Conservation (phyloP, 257 asterid genomes). For the Przewalskia tangutica region DNA sequence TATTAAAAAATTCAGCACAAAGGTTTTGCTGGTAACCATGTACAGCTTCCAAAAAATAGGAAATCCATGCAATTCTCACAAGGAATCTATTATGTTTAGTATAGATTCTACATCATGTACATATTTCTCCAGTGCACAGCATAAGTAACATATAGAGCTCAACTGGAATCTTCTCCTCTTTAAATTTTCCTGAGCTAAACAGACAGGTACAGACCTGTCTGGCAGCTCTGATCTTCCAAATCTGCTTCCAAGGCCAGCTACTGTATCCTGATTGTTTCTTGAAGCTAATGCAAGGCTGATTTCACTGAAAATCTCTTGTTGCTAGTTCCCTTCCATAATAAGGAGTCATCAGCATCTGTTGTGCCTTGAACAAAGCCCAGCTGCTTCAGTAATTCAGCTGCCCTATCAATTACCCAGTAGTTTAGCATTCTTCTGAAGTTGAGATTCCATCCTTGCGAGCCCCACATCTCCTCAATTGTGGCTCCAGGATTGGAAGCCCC, state of each 20-base stretch:
- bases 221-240: background rate
- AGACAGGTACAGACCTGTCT: too few relatives aligned
- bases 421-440: background rate
- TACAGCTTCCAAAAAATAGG: background rate
- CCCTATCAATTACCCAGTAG: background rate
- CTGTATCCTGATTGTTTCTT: background rate
- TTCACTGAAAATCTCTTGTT: background rate
- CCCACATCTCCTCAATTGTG: background rate
- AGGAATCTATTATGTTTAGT: background rate
- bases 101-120: background rate
- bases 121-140: background rate
- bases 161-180: too few relatives aligned
- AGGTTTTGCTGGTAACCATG: background rate
- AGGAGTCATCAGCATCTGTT: background rate
- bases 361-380: background rate
- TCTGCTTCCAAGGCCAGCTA: background rate
- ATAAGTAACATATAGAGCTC: background rate
- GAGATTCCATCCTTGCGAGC: background rate
- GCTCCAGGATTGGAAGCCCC: background rate
- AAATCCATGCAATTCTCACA: background rate
- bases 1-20: background rate
- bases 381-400: background rate
- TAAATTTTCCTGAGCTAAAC: background rate
- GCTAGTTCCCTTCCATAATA: background rate
- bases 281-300: background rate